Percentiles rank a stretch among this genome's conserved stretches.
Evolutionary conservation across 2,329 filamentous ascomycete species (phyloP).

Genomic region (Alternaria angustiovoidea): DNA sequence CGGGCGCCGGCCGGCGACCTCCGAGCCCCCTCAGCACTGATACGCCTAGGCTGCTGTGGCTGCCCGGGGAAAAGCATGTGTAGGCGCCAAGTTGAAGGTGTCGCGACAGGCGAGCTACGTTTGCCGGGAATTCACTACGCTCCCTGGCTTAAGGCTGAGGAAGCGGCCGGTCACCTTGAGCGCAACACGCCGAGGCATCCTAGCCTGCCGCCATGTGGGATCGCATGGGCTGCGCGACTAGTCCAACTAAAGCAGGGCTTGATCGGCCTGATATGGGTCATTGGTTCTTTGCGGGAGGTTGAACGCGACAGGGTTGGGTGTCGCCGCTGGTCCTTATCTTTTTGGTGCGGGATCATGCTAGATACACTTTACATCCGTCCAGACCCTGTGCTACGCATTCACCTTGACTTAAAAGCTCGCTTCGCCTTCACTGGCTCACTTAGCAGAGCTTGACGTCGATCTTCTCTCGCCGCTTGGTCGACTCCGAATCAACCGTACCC

Average conservation of each 20-base stretch:
- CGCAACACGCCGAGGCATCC: slow-evolving; percentile 14
- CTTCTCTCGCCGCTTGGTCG: slow-evolving; percentile 10
- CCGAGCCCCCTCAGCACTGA: slow-evolving; percentile 5
- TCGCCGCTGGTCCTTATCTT: slow-evolving; percentile 45
- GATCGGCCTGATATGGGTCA: slow-evolving; percentile 16
- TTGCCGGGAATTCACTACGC: slow-evolving; percentile 1
- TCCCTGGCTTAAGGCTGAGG: slow-evolving; percentile 11
- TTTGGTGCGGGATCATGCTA: slow-evolving; percentile 39
- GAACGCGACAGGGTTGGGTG: slow-evolving; percentile 12
- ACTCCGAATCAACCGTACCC: slow-evolving; percentile 8
- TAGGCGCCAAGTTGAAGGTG: neutral
- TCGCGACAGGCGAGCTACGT: slow-evolving; percentile 12
- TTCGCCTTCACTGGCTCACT: slow-evolving; percentile 13
- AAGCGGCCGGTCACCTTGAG: slow-evolving; percentile 8
- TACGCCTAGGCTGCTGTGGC: slow-evolving; percentile 9
- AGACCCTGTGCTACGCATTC: slow-evolving; percentile 19
- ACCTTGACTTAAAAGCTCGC: slow-evolving; percentile 20
- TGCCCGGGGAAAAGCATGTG: slow-evolving; percentile 11
- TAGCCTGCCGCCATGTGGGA: slow-evolving; percentile 15
- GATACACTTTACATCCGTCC: slow-evolving; percentile 23
- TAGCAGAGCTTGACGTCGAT: slow-evolving; percentile 17
- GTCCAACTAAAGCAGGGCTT: slow-evolving; percentile 12
- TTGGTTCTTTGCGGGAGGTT: slow-evolving; percentile 13
- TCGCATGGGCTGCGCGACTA: slow-evolving; percentile 14
- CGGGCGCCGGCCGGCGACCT: slow-evolving; percentile 9